A percentile compares a stretch with the other conserved stretches of the same genome.
Evolutionary conservation across 768 basidiomycete genomes (phyloP).

Genomic region (Hericium erinaceus): DNA sequence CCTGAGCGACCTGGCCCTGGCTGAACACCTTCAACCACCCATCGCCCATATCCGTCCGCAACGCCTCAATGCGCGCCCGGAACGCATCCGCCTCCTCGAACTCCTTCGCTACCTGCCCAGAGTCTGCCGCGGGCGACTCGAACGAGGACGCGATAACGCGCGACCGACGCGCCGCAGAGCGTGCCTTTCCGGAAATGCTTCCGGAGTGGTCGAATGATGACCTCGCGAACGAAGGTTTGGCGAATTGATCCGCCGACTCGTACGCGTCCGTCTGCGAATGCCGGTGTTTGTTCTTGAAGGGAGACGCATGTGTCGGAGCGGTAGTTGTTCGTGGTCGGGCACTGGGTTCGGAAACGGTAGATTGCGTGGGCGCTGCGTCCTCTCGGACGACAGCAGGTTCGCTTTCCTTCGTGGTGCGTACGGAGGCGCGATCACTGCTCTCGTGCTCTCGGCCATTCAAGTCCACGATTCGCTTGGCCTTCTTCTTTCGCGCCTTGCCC

Average conservation of each 20-base stretch:
- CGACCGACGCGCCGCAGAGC: slow-evolving; percentile 36
- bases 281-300: slow-evolving; percentile 7
- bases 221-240: slow-evolving; percentile 12
- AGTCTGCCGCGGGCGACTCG: slow-evolving; percentile 34
- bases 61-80: slow-evolving; percentile 66
- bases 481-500: slow-evolving; percentile 45
- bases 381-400: background rate
- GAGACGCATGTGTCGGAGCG: background rate
- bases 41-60: slow-evolving; percentile 85
- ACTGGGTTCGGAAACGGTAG: background rate
- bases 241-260: background rate
- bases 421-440: slow-evolving; percentile 23
- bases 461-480: slow-evolving; percentile 66
- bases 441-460: slow-evolving; percentile 42
- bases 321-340: background rate
- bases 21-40: slow-evolving; percentile 82
- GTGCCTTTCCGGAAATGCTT: slow-evolving; percentile 22
- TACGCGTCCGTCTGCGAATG: slow-evolving; percentile 10
- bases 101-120: slow-evolving; percentile 20
- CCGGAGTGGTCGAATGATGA: slow-evolving; percentile 14
- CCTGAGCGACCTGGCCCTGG: slow-evolving; percentile 37
- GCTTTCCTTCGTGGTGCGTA: slow-evolving; percentile 12
- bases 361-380: background rate
- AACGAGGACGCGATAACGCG: slow-evolving; percentile 55
- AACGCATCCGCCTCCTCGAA: slow-evolving; percentile 58